Conservation (phyloP, 2,329 filamentous ascomycete genomes). For the Pseudogymnoascus sp. region DNA sequence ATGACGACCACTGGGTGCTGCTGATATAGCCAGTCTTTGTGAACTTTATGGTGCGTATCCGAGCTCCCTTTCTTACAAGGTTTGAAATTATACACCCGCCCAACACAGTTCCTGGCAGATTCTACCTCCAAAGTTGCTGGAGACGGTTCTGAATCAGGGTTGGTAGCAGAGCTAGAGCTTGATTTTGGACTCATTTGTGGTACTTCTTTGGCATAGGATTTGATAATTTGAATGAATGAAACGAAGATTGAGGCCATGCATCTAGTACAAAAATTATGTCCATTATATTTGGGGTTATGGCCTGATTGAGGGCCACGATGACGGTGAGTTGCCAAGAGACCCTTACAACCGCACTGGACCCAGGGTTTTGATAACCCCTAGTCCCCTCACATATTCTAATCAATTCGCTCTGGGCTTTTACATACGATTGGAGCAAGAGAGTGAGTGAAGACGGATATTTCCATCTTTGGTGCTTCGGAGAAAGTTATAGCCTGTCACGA, state of each 20-base stretch:
- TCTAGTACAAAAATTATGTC: background rate
- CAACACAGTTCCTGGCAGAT: background rate
- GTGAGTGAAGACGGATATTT: background rate
- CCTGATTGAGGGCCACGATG: background rate
- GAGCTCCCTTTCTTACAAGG: background rate
- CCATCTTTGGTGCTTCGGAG: background rate
- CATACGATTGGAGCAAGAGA: background rate
- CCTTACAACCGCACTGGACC: background rate
- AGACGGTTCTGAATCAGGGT: background rate
- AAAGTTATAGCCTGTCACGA: background rate
- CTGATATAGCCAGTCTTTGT: background rate
- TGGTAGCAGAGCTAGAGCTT: background rate
- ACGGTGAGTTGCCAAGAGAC: background rate
- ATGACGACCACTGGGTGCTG: background rate
- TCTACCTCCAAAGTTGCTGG: background rate
- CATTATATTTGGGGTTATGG: background rate
- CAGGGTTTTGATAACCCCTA: background rate
- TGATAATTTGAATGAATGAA: background rate
- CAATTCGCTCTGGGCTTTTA: background rate
- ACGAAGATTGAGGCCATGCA: too few relatives aligned
- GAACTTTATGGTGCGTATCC: background rate
- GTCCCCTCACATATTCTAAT: background rate
- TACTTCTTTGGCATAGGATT: background rate
- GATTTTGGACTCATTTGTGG: background rate
- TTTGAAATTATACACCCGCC: background rate